Conservation (phyloP, 345 rosid genomes). For the Pseudoturritis turrita region DNA sequence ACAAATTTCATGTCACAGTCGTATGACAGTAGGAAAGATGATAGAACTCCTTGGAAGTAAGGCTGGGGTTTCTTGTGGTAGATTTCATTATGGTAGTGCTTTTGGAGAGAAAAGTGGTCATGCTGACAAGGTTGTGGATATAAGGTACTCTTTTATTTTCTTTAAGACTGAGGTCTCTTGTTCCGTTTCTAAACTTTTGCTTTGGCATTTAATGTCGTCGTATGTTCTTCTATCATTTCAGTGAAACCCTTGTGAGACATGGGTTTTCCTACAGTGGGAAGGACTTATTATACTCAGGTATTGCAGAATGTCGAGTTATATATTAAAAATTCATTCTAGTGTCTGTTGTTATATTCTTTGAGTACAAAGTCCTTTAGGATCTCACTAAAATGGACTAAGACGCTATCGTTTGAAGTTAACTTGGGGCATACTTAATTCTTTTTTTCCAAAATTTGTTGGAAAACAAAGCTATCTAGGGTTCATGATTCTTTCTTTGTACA, state of each 20-base stretch:
- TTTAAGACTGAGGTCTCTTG: background rate
- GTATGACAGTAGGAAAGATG: conserved; percentile 99
- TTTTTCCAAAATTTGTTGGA: background rate
- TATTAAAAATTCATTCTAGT: conserved; percentile 1
- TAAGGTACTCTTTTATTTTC: conserved; percentile 44
- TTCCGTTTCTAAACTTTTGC: background rate
- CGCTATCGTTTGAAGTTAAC: background rate
- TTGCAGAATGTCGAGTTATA: background rate
- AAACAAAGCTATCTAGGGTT: background rate
- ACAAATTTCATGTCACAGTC: conserved; percentile 45
- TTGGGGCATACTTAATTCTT: background rate
- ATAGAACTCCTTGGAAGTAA: conserved; percentile 95
- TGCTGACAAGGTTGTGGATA: conserved; percentile 78
- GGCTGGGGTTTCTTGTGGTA: conserved; percentile 85
- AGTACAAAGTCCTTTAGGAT: background rate
- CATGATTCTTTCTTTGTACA: background rate
- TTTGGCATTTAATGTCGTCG: background rate
- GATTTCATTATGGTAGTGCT: conserved; percentile 94
- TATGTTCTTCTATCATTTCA: conserved; percentile 30
- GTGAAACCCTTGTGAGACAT: conserved; percentile 67
- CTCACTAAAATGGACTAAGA: conserved; percentile 2
- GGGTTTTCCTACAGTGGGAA: conserved; percentile 92
- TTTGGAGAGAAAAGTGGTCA: conserved; percentile 95
- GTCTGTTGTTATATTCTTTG: background rate
- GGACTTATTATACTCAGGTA: conserved; percentile 92